Base-by-base conservation (phyloP, 2,329 filamentous ascomycete species). In the Fusarium sulawesiense region DNA sequence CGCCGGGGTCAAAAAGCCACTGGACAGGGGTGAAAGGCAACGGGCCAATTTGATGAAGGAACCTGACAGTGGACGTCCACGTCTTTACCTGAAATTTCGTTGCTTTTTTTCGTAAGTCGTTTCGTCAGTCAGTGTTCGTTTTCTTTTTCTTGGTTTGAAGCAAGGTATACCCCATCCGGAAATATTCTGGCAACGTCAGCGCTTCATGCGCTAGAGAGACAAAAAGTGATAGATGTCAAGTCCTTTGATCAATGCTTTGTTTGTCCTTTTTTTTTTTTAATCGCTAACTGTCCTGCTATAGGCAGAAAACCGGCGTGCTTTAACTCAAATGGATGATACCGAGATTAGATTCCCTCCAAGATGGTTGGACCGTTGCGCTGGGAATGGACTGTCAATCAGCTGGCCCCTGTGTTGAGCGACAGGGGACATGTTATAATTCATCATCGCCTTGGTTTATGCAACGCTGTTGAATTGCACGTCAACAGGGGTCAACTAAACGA, bases 291-390 rank as follows among this genome's bases (percentile, higher is more conserved):
- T 11, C 32, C 25, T 53, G 32, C 37, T 42, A 56, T 73, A 56
- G 57, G 45, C 51, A 60, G 44, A 64, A 60, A 57, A 57, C 49
- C 60, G 56, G 56, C 41, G n/a, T 64, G 61, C 48, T 66, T 56
- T 72, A 65, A 67, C 69, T 72, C 60, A 51, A 73, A 68, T 57
- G 57, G 73, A 64, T 47, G 60, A 73, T 71, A 61, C 73, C 73
- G 73, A 75, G 68, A 75, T 75, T 75, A 74, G 64, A 68, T 71
- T 61, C 61, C 58, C 61, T 71, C 46, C 66, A 60, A 50, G 23
- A 27, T 64, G 54, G 48, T 54, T 64, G 69, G 72, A 60, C 73
- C 64, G 73, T 74, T 60, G 64, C 61, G 70, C 66, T 73, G 73
- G 71, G 71, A 74, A 75, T 75, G 71, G 73, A 50, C 67, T 64